Evolutionary conservation across 495 filamentous ascomycete species (phyloP).

Genomic region (Annulohypoxylon maeteangense): DNA sequence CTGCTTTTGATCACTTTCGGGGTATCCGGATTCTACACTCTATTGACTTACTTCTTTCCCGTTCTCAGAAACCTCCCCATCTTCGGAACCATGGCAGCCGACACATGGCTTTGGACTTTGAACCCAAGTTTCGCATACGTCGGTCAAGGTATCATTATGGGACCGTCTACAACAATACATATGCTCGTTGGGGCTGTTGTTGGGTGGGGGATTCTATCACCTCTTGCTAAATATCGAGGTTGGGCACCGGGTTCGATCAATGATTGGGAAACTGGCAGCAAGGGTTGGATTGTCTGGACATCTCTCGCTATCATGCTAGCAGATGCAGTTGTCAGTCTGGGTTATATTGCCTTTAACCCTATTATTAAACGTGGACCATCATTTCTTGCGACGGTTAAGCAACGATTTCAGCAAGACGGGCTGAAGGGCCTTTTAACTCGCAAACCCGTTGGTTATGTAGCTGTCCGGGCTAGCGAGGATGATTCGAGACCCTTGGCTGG

Average conservation of each 20-base stretch:
- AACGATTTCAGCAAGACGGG: constrained; percentile 29
- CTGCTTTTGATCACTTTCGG: constrained; percentile 64
- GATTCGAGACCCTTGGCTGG: constrained; percentile 30
- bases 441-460: constrained; percentile 24
- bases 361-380: constrained; percentile 45
- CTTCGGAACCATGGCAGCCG: constrained; percentile 77
- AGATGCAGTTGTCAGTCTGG: constrained; percentile 88
- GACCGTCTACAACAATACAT: constrained; percentile 90
- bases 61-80: constrained; percentile 85
- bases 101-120: constrained; percentile 92
- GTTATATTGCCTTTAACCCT: constrained; percentile 78
- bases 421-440: constrained; percentile 34
- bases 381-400: constrained; percentile 20
- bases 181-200: constrained; percentile 93
- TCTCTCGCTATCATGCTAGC: constrained; percentile 96
- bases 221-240: constrained; percentile 81
- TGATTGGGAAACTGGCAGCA: constrained; percentile 90
- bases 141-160: constrained; percentile 88
- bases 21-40: constrained; percentile 70
- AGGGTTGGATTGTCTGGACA: constrained; percentile 98
- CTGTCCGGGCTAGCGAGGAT: constrained; percentile 34
- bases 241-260: constrained; percentile 90
- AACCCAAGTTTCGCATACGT: constrained; percentile 96
- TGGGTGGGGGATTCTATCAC: constrained; percentile 92
- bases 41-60: constrained; percentile 93